A percentile compares a stretch with the other conserved stretches of the same genome.
phyloP scores from a whole-genome alignment of 176 grass and related monocot species.

The Stipa capillata region DNA sequence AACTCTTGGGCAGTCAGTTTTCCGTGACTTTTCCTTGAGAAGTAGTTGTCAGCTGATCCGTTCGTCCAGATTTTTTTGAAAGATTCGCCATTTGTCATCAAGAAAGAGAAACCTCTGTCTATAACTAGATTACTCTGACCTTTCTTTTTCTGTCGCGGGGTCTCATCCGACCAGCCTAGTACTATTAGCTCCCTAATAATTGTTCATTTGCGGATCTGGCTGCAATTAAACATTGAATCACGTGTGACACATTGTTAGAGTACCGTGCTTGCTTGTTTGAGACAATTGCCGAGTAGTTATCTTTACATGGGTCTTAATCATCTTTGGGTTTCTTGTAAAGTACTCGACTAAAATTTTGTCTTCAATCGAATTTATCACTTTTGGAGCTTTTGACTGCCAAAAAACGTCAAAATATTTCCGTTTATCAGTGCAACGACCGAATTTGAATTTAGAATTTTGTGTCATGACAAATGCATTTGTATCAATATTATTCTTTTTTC shows the following conservation, averaged over 20 bases:
- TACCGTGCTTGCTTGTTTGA: not conserved
- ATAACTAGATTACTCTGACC: not conserved
- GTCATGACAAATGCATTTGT: too few species aligned
- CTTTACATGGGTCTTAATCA: not conserved
- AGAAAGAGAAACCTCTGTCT: conserved; percentile 3
- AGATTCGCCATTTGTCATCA: not conserved
- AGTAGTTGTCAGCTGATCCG: not conserved
- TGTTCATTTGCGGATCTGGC: not conserved
- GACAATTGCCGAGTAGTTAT: not conserved
- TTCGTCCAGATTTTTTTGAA: not conserved
- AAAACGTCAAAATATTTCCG: too few species aligned
- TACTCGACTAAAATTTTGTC: not conserved
- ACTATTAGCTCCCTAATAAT: not conserved
- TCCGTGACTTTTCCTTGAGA: not conserved
- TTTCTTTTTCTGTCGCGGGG: not conserved
- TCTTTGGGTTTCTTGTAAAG: not conserved
- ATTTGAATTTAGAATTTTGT: too few species aligned
- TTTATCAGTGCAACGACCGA: too few species aligned
- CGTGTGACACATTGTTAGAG: not conserved
- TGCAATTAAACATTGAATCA: not conserved
- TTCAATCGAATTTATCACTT: not conserved
- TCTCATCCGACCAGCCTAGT: not conserved
- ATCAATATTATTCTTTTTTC: too few species aligned
- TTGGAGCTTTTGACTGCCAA: too few species aligned
- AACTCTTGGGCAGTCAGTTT: too few species aligned